phyloP scores from a whole-genome alignment of 495 filamentous ascomycete species.

The Penicillium lividum region DNA sequence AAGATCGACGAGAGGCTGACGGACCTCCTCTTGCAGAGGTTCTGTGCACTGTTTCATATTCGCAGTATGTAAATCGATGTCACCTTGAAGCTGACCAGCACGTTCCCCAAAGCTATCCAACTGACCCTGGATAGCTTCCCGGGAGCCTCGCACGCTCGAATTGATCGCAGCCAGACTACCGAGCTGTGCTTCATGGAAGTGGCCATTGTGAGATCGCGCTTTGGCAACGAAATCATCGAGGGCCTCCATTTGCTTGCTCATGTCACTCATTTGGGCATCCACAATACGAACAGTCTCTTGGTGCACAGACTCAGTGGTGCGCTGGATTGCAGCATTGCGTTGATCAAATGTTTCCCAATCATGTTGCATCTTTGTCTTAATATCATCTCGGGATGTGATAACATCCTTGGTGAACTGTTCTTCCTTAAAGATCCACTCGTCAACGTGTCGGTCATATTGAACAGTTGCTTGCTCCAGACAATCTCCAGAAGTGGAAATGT shows the following conservation, averaged over 20 bases:
- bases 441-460: conserved; percentile 70
- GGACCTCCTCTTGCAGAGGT: conserved; percentile 59
- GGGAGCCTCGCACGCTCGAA: conserved; percentile 66
- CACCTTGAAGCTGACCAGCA: conserved; percentile 61
- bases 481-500: conserved; percentile 61
- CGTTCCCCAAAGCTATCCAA: conserved; percentile 62
- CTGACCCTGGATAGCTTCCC: conserved; percentile 63
- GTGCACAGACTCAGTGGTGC: conserved; percentile 82
- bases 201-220: conserved; percentile 77
- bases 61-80: conserved; percentile 57
- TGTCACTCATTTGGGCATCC: conserved; percentile 81
- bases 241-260: conserved; percentile 82
- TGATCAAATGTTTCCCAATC: conserved; percentile 87
- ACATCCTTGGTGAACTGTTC: conserved; percentile 69
- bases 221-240: conserved; percentile 88
- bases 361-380: conserved; percentile 80
- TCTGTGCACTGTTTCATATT: conserved; percentile 56
- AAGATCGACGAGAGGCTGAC: conserved; percentile 68
- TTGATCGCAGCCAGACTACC: conserved; percentile 62
- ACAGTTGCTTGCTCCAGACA: conserved; percentile 62
- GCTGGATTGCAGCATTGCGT: conserved; percentile 76
- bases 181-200: conserved; percentile 67
- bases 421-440: conserved; percentile 72
- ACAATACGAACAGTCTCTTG: conserved; percentile 91
- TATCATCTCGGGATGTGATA: conserved; percentile 65